These are phyloP conservation scores for Cercospora berteroae DNA, from an alignment of 2,329 filamentous ascomycete species.

Conservation along the genomic window DNA sequence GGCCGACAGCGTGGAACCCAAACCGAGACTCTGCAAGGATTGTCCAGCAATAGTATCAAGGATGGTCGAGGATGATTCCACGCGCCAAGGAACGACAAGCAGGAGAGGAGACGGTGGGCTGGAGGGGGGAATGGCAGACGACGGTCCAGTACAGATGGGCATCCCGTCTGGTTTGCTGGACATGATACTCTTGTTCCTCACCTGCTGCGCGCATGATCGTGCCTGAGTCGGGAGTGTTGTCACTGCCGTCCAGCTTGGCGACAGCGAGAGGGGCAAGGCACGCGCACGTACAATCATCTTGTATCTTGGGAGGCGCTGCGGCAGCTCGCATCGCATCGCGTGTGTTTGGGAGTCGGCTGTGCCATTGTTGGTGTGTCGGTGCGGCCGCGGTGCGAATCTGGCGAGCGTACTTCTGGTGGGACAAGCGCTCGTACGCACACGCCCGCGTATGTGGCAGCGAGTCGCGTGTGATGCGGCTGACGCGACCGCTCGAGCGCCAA, in stretches of 20 bases:
- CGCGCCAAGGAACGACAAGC: background rate
- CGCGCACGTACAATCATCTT: background rate
- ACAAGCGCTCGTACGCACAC: background rate
- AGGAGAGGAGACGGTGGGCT: background rate
- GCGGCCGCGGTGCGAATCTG: background rate
- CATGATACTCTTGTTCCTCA: background rate
- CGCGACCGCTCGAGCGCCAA: too few relatives aligned
- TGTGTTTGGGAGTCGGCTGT: background rate
- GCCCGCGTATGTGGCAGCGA: background rate
- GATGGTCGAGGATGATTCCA: background rate
- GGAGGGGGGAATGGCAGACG: background rate
- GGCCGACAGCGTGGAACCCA: background rate
- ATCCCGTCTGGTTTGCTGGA: background rate
- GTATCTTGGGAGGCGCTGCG: background rate
- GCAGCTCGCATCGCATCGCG: background rate
- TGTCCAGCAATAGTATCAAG: background rate
- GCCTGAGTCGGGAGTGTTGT: background rate
- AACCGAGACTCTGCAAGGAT: background rate
- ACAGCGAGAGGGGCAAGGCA: background rate
- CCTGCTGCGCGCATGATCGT: background rate
- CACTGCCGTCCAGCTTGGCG: background rate
- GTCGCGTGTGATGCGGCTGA: background rate
- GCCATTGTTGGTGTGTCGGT: background rate
- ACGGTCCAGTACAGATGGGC: background rate
- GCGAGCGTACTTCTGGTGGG: background rate